Percentiles rank a stretch among this genome's conserved stretches.
Evolutionary conservation across 202 grass and related monocot species (phyloP).

Genomic region (Zizania palustris): DNA sequence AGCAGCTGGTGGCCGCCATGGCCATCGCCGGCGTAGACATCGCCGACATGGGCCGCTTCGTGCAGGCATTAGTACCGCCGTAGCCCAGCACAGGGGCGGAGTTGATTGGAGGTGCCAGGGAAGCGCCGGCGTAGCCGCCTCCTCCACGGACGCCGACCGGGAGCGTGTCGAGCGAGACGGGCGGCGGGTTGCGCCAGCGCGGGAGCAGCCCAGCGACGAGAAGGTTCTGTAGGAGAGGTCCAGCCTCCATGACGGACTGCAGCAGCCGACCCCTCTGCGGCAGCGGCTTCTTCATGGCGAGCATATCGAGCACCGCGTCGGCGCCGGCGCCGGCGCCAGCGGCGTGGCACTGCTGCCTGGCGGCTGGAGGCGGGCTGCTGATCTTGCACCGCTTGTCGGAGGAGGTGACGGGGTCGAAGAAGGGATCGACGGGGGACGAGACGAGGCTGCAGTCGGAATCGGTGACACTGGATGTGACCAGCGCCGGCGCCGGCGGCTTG

Average conservation of each 20-base stretch:
- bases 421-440: conserved; percentile 58
- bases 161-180: conserved; percentile 38
- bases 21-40: too few relatives aligned
- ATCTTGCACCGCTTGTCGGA: conserved; percentile 42
- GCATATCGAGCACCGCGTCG: conserved; percentile 55
- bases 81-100: not conserved
- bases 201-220: conserved; percentile 79
- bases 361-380: conserved; percentile 19
- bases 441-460: conserved; percentile 69
- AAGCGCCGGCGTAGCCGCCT: not conserved
- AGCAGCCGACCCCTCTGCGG: conserved; percentile 69
- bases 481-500: not conserved
- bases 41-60: too few relatives aligned
- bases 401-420: conserved; percentile 65
- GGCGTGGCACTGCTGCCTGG: not conserved
- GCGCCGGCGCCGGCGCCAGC: conserved; percentile 16
- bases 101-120: not conserved
- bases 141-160: not conserved
- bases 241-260: conserved; percentile 74
- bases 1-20: too few relatives aligned
- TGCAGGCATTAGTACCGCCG: not conserved
- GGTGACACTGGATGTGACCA: conserved; percentile 60
- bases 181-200: conserved; percentile 73
- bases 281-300: conserved; percentile 66
- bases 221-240: conserved; percentile 73